Percentiles rank a stretch among this genome's conserved stretches.
phyloP scores from a whole-genome alignment of 2,329 filamentous ascomycete genomes.

The Dactylellina leptospora region DNA sequence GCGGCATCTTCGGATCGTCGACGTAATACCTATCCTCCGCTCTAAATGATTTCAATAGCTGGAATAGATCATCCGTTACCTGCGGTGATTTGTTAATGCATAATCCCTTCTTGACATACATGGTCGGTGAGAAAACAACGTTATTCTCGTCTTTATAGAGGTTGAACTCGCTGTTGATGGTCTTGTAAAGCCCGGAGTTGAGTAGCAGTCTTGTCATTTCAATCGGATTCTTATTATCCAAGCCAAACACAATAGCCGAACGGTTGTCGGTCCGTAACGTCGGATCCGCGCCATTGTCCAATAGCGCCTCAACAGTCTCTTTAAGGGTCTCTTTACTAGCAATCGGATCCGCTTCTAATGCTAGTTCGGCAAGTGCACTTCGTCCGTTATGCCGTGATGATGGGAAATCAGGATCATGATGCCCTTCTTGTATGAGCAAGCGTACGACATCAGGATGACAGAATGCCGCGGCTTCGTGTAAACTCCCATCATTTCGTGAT shows the following conservation, averaged over 20 bases:
- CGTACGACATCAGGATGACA: conserved; percentile 30
- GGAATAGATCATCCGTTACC: conserved; percentile 37
- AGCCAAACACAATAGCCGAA: conserved; percentile 33
- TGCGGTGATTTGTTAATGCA: conserved; percentile 40
- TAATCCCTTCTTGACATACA: conserved; percentile 39
- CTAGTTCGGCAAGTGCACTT: conserved; percentile 39
- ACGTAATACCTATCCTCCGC: conserved; percentile 38
- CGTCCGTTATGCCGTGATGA: conserved; percentile 32
- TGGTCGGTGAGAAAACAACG: conserved; percentile 38
- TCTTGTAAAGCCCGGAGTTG: conserved; percentile 31
- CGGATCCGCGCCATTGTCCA: conserved; percentile 30
- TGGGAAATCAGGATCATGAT: conserved; percentile 46
- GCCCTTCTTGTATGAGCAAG: conserved; percentile 34
- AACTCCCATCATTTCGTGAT: conserved; percentile 44
- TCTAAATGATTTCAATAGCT: conserved; percentile 25
- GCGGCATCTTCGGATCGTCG: conserved; percentile 39
- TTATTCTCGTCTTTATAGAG: conserved; percentile 40
- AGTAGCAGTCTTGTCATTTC: conserved; percentile 39
- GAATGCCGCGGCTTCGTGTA: conserved; percentile 44
- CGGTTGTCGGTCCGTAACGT: conserved; percentile 31
- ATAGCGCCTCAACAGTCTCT: conserved; percentile 34
- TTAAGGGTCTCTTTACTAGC: conserved; percentile 35
- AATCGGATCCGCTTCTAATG: conserved; percentile 37
- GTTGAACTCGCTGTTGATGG: conserved; percentile 34
- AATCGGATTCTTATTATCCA: conserved; percentile 42